Conservation (phyloP, 2,329 filamentous ascomycete species). For the Biscogniauxia sp. region DNA sequence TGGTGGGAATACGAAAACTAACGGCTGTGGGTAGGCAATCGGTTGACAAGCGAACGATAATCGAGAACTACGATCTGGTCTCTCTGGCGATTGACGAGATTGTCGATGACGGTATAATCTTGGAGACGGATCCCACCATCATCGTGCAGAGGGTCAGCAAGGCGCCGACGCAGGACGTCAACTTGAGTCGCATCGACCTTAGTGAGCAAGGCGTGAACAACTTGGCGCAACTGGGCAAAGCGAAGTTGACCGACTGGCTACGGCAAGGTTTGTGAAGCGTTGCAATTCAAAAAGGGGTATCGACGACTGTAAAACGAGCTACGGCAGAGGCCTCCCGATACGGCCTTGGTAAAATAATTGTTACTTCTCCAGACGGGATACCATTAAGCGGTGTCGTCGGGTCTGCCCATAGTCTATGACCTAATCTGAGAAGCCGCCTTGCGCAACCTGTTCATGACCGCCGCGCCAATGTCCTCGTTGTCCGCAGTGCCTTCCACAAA, state of each 20-base stretch:
- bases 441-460: conserved; percentile 78
- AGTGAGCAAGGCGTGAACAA: conserved; percentile 95
- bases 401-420: conserved; percentile 40
- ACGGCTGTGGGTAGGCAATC: conserved; percentile 64
- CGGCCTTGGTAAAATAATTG: conserved; percentile 30
- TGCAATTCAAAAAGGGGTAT: conserved; percentile 1
- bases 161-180: conserved; percentile 86
- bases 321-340: conserved; percentile 24
- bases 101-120: conserved; percentile 90
- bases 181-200: conserved; percentile 90
- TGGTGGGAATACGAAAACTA: conserved; percentile 5
- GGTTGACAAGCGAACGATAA: conserved; percentile 94
- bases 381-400: conserved; percentile 18
- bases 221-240: conserved; percentile 89
- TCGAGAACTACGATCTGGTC: conserved; percentile 98
- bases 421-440: conserved; percentile 69
- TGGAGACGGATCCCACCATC: conserved; percentile 95
- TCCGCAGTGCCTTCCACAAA: conserved; percentile 86
- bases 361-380: conserved; percentile 23
- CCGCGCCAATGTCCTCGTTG: conserved; percentile 78
- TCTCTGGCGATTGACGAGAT: conserved; percentile 94
- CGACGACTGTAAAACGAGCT: conserved; percentile 8
- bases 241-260: conserved; percentile 86
- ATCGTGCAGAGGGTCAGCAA: conserved; percentile 90
- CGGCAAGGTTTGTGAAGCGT: conserved; percentile 69